phyloP scores from a whole-genome alignment of 2,329 filamentous ascomycete genomes.

The Calonectria henricotiae region DNA sequence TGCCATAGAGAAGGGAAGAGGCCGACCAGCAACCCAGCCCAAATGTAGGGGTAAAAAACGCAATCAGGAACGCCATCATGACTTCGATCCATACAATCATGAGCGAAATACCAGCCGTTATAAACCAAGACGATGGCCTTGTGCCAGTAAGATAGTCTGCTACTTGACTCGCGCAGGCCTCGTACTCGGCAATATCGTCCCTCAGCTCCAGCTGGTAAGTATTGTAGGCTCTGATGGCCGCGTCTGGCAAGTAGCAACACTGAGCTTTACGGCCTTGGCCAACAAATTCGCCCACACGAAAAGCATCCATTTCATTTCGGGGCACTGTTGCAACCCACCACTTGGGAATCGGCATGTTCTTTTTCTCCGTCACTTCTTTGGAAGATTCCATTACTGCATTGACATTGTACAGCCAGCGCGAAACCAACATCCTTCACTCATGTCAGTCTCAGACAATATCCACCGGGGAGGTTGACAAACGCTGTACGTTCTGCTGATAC shows the following conservation, averaged over 20 bases:
- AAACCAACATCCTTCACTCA: not conserved
- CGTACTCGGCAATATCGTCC: constrained; percentile 12
- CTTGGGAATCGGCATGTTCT: constrained; percentile 23
- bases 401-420: constrained; percentile 25
- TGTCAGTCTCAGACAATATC: not conserved
- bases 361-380: constrained; percentile 17
- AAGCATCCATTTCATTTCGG: not conserved
- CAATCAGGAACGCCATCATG: constrained; percentile 33
- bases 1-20: not conserved
- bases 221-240: constrained; percentile 22
- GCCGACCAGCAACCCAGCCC: constrained; percentile 31
- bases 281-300: constrained; percentile 28
- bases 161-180: constrained; percentile 16
- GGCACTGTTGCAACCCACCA: constrained; percentile 15
- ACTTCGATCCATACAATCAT: constrained; percentile 31
- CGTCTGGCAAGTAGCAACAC: constrained; percentile 19
- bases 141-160: constrained; percentile 20
- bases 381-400: constrained; percentile 18
- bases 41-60: constrained; percentile 30
- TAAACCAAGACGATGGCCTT: constrained; percentile 23
- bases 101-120: constrained; percentile 14
- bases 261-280: constrained; percentile 28
- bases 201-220: constrained; percentile 1
- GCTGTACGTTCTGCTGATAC: constrained; percentile 19
- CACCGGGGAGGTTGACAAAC: not conserved